Evolutionary conservation across 495 filamentous ascomycete genomes (phyloP), one percentile per base, ranked within the genome.

Genomic region (Xylaria intraflava): DNA sequence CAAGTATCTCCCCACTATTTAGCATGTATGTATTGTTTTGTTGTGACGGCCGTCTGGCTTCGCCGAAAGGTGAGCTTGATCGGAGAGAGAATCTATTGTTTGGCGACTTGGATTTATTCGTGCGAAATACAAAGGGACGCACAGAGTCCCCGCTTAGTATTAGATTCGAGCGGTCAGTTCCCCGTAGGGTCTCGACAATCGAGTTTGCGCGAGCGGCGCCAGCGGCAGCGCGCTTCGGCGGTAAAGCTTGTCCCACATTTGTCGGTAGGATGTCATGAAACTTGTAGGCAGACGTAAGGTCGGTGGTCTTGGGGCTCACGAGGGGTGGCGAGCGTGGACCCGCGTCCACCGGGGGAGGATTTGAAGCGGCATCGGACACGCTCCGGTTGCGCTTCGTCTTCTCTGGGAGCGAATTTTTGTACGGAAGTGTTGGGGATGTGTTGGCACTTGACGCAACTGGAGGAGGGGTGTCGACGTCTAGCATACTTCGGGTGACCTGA

Each of bases 21-120:
- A 82, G 59, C 36, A 73, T 59, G 33, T 68, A 57, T 65, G 65
- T 60, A 65, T 71, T 62, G 56, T 63, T 48, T 56, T 69, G 17
- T 70, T 64, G 29, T 56, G 63, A 56, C 16, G 36, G 45, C 60
- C 74, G 44, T 55, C 66, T 54, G 69, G 68, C 64, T 22, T 70
- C 67, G 17, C 65, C 69, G 14, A 69, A 69, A 1, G 85, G 83
- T 19, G 86, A 88, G 51, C 69, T 72, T 7, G 86, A 85, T 27
- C 85, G 71, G 44, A 78, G 62, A 27, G 72, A 75, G 31, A 78
- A 62, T 10, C 80, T 75, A 36, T 75, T 73, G 24, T 69, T 69
- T 24, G 86, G 81, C 41, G 84, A 85, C 51, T 75, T 79, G 10
- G 81, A 85, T 61, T 87, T 84, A 49, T 77, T 70, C n/a, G 69